Percentiles rank a stretch among this genome's conserved stretches.
Conservation (phyloP, 768 basidiomycete genomes). For the Trametes punicea region DNA sequence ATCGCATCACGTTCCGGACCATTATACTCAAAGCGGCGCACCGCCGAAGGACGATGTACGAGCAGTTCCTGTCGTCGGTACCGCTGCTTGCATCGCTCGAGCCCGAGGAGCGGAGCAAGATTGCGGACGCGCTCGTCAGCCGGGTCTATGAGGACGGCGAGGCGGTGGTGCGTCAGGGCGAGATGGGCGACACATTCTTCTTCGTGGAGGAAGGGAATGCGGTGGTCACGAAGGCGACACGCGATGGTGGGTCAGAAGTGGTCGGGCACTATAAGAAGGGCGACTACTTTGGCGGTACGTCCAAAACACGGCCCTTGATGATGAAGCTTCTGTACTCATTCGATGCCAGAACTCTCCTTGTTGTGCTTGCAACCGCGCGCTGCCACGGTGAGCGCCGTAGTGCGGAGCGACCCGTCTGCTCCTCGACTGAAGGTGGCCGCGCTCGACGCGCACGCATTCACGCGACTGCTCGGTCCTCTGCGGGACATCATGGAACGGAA, state of each 20-base stretch:
- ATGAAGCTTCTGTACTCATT: background rate
- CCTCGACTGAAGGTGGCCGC: conserved; percentile 90
- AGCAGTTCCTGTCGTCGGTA: conserved; percentile 91
- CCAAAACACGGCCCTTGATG: background rate
- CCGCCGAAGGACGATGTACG: conserved; percentile 91
- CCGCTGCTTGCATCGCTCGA: conserved; percentile 83
- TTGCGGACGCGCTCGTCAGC: conserved; percentile 92
- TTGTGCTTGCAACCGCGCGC: conserved; percentile 87
- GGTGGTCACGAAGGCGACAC: conserved; percentile 73
- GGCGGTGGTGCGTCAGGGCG: conserved; percentile 87
- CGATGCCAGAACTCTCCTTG: conserved; percentile 75
- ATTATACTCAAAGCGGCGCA: conserved; percentile 94
- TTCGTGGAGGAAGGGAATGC: conserved; percentile 96
- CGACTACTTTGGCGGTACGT: conserved; percentile 96
- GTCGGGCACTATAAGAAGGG: conserved; percentile 83
- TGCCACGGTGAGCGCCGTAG: conserved; percentile 88
- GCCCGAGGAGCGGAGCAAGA: conserved; percentile 89
- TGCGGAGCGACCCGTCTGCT: conserved; percentile 42
- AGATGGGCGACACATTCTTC: conserved; percentile 96
- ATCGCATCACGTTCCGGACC: conserved; percentile 97
- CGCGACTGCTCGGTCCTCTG: conserved; percentile 86
- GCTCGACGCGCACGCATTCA: conserved; percentile 90
- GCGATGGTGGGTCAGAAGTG: conserved; percentile 51
- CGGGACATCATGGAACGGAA: conserved; percentile 91
- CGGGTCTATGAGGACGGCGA: conserved; percentile 79